phyloP scores from a whole-genome alignment of 1,139 yeast species.

The Pichia norvegensis region DNA sequence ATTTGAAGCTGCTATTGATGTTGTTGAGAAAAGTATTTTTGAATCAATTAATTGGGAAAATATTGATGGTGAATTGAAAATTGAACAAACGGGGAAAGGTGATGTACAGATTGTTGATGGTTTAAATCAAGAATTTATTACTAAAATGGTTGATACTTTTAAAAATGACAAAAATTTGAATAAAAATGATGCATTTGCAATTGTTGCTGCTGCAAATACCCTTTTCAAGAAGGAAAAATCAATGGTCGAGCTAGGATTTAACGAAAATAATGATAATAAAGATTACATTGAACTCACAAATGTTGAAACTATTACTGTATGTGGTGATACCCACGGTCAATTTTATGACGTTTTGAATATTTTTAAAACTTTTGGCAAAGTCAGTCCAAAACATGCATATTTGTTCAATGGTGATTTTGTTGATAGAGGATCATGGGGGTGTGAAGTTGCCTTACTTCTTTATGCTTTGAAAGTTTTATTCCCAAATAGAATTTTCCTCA shows the following conservation, averaged over 20 bases:
- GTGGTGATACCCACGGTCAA: constrained; percentile 98
- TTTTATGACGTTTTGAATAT: constrained; percentile 81
- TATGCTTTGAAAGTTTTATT: constrained; percentile 71
- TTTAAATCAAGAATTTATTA: constrained; percentile 47
- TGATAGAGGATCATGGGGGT: constrained; percentile 97
- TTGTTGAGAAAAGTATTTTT: constrained; percentile 42
- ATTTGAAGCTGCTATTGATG: constrained; percentile 82
- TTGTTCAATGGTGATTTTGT: constrained; percentile 96
- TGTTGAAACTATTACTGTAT: constrained; percentile 54
- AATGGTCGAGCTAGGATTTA: constrained; percentile 61
- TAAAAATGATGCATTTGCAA: constrained; percentile 76
- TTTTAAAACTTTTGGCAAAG: constrained; percentile 64
- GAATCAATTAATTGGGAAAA: constrained; percentile 42
- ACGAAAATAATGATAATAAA: constrained; percentile 24
- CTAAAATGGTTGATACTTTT: constrained; percentile 59
- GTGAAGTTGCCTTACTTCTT: constrained; percentile 83
- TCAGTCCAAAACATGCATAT: constrained; percentile 57
- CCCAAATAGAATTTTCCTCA: constrained; percentile 67
- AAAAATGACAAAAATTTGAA: constrained; percentile 69
- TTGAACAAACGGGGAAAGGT: constrained; percentile 8
- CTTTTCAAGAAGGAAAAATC: constrained; percentile 61
- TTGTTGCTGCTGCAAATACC: constrained; percentile 64
- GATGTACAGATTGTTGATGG: constrained; percentile 15
- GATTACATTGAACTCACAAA: constrained; percentile 22
- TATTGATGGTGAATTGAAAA: constrained; percentile 36